Evolutionary conservation across 2,329 filamentous ascomycete species (phyloP).

Genomic region (Trichoderma aggressivum): DNA sequence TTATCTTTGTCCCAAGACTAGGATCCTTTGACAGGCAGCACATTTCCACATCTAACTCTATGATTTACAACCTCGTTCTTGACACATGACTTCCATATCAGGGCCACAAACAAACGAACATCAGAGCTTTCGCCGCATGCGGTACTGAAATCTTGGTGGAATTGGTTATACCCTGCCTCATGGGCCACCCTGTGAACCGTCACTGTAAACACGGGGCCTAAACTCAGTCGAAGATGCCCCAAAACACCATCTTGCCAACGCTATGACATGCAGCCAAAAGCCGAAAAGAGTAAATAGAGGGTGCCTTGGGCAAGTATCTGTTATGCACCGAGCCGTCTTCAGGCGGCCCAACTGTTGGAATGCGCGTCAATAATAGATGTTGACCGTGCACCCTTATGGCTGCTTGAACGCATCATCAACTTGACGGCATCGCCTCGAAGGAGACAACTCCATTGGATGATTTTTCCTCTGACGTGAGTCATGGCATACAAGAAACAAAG

Average conservation of each 20-base stretch:
- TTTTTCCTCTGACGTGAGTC: background rate
- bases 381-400: background rate
- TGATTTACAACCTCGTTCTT: background rate
- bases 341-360: background rate
- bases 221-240: background rate
- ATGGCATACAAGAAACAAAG: background rate
- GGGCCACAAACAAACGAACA: constrained; percentile 7
- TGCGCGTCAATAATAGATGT: background rate
- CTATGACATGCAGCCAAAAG: background rate
- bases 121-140: constrained; percentile 15
- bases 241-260: background rate
- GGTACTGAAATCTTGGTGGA: background rate
- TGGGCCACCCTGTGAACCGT: constrained; percentile 10
- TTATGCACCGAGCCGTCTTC: background rate
- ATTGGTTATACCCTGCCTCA: background rate
- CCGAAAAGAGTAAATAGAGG: background rate
- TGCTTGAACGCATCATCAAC: background rate
- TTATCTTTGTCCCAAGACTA: background rate
- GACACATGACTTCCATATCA: constrained; percentile 2
- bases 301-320: background rate
- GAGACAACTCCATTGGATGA: background rate
- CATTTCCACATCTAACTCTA: background rate
- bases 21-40: background rate
- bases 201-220: background rate
- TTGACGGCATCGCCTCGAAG: background rate